A percentile compares a stretch with the other conserved stretches of the same genome.
phyloP scores from a whole-genome alignment of 78 protist species.

The Capsaspora owczarzaki region DNA sequence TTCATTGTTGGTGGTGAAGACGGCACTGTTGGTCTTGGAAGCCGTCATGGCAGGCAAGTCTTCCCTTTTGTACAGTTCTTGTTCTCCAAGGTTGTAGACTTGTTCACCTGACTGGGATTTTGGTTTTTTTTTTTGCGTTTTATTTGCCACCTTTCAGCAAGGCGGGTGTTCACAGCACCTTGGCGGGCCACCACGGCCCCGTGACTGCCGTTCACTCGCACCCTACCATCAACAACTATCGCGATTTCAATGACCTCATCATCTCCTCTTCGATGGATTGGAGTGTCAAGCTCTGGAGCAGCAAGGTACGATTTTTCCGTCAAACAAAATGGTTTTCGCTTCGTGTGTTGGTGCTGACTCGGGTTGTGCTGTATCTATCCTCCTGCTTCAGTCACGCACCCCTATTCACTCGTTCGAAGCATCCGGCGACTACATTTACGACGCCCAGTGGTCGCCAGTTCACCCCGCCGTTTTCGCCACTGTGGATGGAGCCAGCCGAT shows the following conservation, averaged over 20 bases:
- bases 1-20: constrained; percentile 70
- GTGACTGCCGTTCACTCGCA: constrained; percentile 57
- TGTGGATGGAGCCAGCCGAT: constrained; percentile 58
- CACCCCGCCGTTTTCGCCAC: constrained; percentile 63
- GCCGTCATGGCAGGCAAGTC: constrained; percentile 38
- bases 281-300: constrained; percentile 63
- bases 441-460: constrained; percentile 74
- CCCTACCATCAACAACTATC: constrained; percentile 33
- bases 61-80: neutral
- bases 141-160: neutral
- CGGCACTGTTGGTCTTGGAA: constrained; percentile 45
- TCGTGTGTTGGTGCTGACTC: neutral
- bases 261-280: constrained; percentile 66
- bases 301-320: constrained; percentile 1
- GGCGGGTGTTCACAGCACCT: neutral
- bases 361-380: neutral
- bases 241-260: constrained; percentile 47
- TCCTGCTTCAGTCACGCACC: neutral
- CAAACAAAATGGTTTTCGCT: too few relatives aligned
- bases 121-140: neutral
- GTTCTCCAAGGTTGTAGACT: neutral
- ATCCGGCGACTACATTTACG: constrained; percentile 61
- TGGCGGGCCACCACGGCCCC: constrained; percentile 59
- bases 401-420: constrained; percentile 51
- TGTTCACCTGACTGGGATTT: neutral